A percentile compares a stretch with the other conserved stretches of the same genome.
These are phyloP conservation scores for Cardamine occulta DNA, from an alignment of 345 rosid genomes.

Conservation along the genomic window DNA sequence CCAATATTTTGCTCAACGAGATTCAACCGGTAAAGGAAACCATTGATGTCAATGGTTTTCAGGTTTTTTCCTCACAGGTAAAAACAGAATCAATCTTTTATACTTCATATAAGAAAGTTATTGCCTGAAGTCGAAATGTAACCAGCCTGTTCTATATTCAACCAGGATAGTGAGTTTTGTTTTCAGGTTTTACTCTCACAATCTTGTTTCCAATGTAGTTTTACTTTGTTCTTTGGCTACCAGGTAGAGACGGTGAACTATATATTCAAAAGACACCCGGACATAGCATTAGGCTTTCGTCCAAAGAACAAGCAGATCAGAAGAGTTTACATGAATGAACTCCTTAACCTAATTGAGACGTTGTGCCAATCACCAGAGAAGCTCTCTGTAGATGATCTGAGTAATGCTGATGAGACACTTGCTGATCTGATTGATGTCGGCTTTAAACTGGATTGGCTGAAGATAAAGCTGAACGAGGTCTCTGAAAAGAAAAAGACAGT, in stretches of 20 bases:
- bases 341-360: constrained; percentile 8
- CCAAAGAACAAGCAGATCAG: constrained; percentile 20
- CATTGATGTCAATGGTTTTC: neutral
- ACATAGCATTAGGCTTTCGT: constrained; percentile 23
- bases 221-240: neutral
- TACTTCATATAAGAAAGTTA: neutral
- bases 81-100: neutral
- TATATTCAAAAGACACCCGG: constrained; percentile 32
- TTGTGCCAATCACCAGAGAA: constrained; percentile 14
- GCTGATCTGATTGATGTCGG: constrained; percentile 33
- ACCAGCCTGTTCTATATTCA: neutral
- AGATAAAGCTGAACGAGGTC: constrained; percentile 20
- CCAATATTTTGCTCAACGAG: no score
- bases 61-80: neutral
- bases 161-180: neutral
- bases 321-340: constrained; percentile 22
- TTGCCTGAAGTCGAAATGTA: neutral
- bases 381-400: constrained; percentile 27
- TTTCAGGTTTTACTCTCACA: neutral
- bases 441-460: constrained; percentile 32
- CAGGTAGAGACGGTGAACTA: constrained; percentile 14
- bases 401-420: constrained; percentile 21
- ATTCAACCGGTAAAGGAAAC: neutral
- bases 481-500: constrained; percentile 7
- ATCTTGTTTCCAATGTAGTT: neutral